A percentile compares a stretch with the other conserved stretches of the same genome.
Evolutionary conservation across 495 filamentous ascomycete species (phyloP).

Genomic region (Penicillium samsonianum): DNA sequence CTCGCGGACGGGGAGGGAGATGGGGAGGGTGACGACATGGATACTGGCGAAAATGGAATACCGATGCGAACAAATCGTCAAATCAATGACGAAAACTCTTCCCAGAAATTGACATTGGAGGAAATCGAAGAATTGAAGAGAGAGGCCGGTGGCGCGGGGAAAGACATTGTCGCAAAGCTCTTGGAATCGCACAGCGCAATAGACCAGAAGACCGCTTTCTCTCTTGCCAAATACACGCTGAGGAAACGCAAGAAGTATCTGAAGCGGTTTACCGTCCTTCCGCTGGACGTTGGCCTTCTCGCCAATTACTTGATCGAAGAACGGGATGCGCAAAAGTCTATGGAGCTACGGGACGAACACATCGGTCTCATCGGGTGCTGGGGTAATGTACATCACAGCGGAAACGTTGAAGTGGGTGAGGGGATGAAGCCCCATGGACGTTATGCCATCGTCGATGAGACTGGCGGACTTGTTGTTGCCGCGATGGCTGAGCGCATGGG

Average conservation of each 20-base stretch:
- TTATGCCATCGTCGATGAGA: constrained; percentile 91
- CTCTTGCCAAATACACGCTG: constrained; percentile 90
- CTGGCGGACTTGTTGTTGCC: constrained; percentile 79
- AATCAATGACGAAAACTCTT: constrained; percentile 75
- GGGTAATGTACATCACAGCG: constrained; percentile 61
- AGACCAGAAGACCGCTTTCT: constrained; percentile 92
- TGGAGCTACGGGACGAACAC: constrained; percentile 88
- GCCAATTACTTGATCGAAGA: constrained; percentile 72
- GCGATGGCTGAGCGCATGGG: constrained; percentile 92
- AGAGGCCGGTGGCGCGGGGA: constrained; percentile 72
- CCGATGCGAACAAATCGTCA: constrained; percentile 77
- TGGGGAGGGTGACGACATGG: constrained; percentile 50
- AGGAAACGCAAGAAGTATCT: constrained; percentile 94
- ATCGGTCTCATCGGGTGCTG: constrained; percentile 69
- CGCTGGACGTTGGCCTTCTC: constrained; percentile 74
- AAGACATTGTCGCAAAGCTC: constrained; percentile 84
- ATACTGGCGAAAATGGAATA: constrained; percentile 55
- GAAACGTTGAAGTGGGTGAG: constrained; percentile 35
- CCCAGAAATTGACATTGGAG: constrained; percentile 77
- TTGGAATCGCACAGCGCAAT: constrained; percentile 80
- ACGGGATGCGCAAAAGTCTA: constrained; percentile 73
- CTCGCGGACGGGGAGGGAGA: constrained; percentile 59
- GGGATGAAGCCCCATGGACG: constrained; percentile 58
- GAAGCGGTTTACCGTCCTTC: constrained; percentile 78
- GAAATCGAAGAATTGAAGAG: constrained; percentile 93